Percentiles rank a stretch among this genome's conserved stretches.
phyloP scores from a whole-genome alignment of 1,284 basidiomycete species.

The Ganoderma meredithae region DNA sequence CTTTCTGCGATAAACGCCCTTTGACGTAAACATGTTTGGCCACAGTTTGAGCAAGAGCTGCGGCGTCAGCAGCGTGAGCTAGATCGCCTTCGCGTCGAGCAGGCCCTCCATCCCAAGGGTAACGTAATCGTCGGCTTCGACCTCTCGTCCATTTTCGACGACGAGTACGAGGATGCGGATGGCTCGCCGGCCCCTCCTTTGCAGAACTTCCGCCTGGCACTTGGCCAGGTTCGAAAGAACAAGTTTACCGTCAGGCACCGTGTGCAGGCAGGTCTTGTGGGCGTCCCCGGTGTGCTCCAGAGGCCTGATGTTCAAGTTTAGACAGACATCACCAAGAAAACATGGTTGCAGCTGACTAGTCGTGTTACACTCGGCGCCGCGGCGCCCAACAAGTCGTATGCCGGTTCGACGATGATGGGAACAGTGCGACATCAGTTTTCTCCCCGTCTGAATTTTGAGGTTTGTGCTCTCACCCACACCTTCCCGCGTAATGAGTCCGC shows the following conservation, averaged over 20 bases:
- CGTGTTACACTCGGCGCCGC: slow-evolving; percentile 19
- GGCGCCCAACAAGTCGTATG: slow-evolving; percentile 14
- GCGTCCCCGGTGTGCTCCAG: not conserved
- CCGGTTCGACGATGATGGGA: slow-evolving; percentile 45
- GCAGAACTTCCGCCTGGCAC: slow-evolving; percentile 27
- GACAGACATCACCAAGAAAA: slow-evolving; percentile 40
- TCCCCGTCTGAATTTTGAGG: slow-evolving; percentile 50
- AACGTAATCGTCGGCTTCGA: slow-evolving; percentile 50
- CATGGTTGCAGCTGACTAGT: slow-evolving; percentile 32
- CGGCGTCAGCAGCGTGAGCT: slow-evolving; percentile 49
- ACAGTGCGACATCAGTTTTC: slow-evolving; percentile 60
- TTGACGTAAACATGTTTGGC: slow-evolving; percentile 27
- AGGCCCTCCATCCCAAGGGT: slow-evolving; percentile 37
- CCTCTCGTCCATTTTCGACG: slow-evolving; percentile 53
- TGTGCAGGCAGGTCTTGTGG: slow-evolving; percentile 28
- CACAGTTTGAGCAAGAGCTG: slow-evolving; percentile 37
- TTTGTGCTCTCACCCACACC: slow-evolving; percentile 31
- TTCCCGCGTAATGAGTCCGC: slow-evolving; percentile 2
- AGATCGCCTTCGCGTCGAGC: slow-evolving; percentile 34
- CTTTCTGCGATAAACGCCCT: slow-evolving; percentile 10
- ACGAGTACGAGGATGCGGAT: slow-evolving; percentile 29
- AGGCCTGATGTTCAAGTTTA: slow-evolving; percentile 23
- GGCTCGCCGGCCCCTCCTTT: slow-evolving; percentile 15
- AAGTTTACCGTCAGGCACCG: slow-evolving; percentile 32
- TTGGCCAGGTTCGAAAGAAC: slow-evolving; percentile 24